A percentile compares a stretch with the other conserved stretches of the same genome.
Conservation (phyloP, 108 stramenopile species). For the Discostella pseudostelligera region DNA sequence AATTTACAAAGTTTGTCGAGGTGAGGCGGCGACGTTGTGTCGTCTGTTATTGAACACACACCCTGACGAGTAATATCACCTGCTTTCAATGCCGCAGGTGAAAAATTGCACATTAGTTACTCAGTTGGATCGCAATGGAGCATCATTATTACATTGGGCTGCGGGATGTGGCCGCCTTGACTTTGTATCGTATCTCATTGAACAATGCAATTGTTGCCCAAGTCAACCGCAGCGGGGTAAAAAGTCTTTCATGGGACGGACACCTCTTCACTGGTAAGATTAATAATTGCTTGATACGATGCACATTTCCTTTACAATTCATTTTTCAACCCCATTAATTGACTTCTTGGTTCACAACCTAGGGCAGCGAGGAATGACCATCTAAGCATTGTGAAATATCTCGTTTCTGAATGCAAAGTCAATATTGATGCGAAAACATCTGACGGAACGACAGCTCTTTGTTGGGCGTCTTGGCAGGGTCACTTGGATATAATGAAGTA, state of each 20-base stretch:
- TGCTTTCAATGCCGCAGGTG: neutral
- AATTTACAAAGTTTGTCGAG: slow-evolving; percentile 25
- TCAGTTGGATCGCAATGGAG: slow-evolving; percentile 65
- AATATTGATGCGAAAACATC: slow-evolving; percentile 66
- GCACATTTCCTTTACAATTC: neutral
- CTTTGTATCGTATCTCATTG: slow-evolving; percentile 61
- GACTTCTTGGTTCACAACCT: neutral
- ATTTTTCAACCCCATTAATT: neutral
- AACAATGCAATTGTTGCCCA: slow-evolving; percentile 59
- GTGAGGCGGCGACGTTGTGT: slow-evolving; percentile 4
- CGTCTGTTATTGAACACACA: neutral
- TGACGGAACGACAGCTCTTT: slow-evolving; percentile 88
- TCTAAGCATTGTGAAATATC: slow-evolving; percentile 60
- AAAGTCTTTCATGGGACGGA: slow-evolving; percentile 76
- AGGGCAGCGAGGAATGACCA: slow-evolving; percentile 86
- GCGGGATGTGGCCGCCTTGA: slow-evolving; percentile 69
- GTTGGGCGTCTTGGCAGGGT: slow-evolving; percentile 87
- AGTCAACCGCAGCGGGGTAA: slow-evolving; percentile 60
- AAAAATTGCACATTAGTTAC: slow-evolving; percentile 15
- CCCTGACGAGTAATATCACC: no score
- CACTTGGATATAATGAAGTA: slow-evolving; percentile 70
- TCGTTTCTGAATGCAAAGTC: slow-evolving; percentile 45
- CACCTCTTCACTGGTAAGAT: slow-evolving; percentile 71
- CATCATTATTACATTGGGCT: slow-evolving; percentile 71
- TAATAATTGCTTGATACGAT: neutral